Base-by-base conservation (phyloP, 805 yeast species). In the Starmerella floris region DNA sequence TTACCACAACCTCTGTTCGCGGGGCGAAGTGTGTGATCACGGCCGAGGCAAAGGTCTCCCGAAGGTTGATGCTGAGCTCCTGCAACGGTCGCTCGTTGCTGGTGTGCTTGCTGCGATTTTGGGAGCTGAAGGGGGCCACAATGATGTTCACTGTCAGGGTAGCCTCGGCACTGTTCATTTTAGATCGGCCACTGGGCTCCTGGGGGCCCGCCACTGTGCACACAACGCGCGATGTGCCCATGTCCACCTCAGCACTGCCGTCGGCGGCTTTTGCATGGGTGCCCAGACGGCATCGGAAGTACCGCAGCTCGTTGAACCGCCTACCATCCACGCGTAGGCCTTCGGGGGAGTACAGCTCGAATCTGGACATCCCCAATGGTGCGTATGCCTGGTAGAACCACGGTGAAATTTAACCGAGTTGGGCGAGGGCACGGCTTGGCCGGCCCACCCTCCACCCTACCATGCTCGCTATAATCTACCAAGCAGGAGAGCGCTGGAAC, bases 311-410 rank as follows among this genome's bases (percentile, higher is more conserved):
- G 55, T 88, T 84, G 85, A 91, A 85, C 49, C 98, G 71, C 54
- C 98, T 75, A 2, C 98, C 98, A 59, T 91, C 97, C 13, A 44
- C 66, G 50, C 98, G 69, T 37, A 91, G 69, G 4, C 98, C 98
- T 62, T 91, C 97, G 5, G 95, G 95, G 0, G 96, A 87, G 58
- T 83, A 88, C 35, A 91, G 62, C 66, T 91, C 98, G 45, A 48
- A 51, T 39, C 48, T 31, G 22, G 51, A 49, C 54, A 51, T 50
- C 10, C 31, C 4, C 6, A 27, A 4, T 10, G 19, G 13, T 5
- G 10, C 23, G 23, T 16, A 17, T 8, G 8, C 19, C 33, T 10
- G 19, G 33, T 10, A 30, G n/a, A 8, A 15, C 19, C 16, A 16
- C 33, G n/a, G 8, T n/a, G n/a, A n/a, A n/a, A n/a, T n/a, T n/a